Evolutionary conservation across 768 basidiomycete genomes (phyloP).

Genomic region (Naganishia randhawae): DNA sequence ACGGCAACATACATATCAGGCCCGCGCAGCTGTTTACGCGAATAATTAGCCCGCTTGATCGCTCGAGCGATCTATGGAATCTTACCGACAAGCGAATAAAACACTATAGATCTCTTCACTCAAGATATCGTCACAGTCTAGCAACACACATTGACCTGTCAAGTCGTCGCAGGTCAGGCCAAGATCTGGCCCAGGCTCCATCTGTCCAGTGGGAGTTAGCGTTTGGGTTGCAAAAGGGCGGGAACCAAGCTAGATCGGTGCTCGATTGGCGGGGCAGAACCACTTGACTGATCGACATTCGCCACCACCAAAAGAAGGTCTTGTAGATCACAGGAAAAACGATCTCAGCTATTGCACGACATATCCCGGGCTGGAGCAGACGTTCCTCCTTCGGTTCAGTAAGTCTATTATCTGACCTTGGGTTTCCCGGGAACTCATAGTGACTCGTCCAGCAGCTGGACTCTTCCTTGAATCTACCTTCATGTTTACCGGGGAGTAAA

Average conservation of each 20-base stretch:
- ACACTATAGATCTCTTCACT: not conserved
- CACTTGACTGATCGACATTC: not conserved
- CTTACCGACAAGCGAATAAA: slow-evolving; percentile 17
- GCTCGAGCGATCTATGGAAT: not conserved
- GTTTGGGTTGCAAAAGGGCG: not conserved
- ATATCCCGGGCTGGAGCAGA: no score
- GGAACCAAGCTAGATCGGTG: not conserved
- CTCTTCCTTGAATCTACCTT: not conserved
- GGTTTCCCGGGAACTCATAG: not conserved
- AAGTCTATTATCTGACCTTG: not conserved
- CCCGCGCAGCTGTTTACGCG: no score
- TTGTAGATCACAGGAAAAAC: not conserved
- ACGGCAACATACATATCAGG: no score
- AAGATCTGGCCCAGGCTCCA: no score
- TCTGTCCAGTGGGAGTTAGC: no score
- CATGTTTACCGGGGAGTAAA: not conserved
- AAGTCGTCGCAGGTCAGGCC: no score
- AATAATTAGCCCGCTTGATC: not conserved
- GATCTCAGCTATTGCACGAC: not conserved
- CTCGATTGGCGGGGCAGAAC: not conserved
- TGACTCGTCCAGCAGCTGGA: not conserved
- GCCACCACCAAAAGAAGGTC: not conserved
- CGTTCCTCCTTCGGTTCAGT: no score
- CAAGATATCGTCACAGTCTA: not conserved
- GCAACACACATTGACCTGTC: no score